Conservation (phyloP, 2,329 filamentous ascomycete species). For the Phialocephala subalpina region DNA sequence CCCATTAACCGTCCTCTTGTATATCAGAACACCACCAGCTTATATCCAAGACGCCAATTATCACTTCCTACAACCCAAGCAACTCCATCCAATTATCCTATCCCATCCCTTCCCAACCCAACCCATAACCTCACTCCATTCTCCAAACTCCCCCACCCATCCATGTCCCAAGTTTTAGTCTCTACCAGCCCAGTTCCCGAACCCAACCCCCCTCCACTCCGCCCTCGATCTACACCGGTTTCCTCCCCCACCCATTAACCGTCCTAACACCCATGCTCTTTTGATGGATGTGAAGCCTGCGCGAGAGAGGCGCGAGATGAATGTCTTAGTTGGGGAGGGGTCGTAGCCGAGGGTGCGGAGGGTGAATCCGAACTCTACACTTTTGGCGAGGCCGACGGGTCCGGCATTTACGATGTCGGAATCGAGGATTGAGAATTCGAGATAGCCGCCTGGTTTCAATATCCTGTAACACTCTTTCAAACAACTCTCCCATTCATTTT, state of each 20-base stretch:
- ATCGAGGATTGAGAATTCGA: constrained; percentile 92
- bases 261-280: constrained; percentile 84
- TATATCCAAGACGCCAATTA: constrained; percentile 10
- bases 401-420: constrained; percentile 89
- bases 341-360: constrained; percentile 93
- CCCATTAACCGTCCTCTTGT: constrained; percentile 63
- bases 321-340: constrained; percentile 81
- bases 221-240: constrained; percentile 60
- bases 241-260: constrained; percentile 70
- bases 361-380: constrained; percentile 90
- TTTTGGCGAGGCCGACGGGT: constrained; percentile 79
- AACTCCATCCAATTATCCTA: background rate
- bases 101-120: background rate
- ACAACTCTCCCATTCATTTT: constrained; percentile 89
- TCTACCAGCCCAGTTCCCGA: background rate
- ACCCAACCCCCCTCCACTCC: background rate
- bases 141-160: background rate
- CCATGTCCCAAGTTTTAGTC: background rate
- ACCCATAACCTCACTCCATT: background rate
- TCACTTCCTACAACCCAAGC: background rate
- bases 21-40: constrained; percentile 10
- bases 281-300: constrained; percentile 83
- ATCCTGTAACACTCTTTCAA: constrained; percentile 88
- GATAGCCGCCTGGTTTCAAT: constrained; percentile 86
- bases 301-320: constrained; percentile 75